Percentiles rank a stretch among this genome's conserved stretches.
Conservation (phyloP, 306 rosid species). For the Urtica urens region DNA sequence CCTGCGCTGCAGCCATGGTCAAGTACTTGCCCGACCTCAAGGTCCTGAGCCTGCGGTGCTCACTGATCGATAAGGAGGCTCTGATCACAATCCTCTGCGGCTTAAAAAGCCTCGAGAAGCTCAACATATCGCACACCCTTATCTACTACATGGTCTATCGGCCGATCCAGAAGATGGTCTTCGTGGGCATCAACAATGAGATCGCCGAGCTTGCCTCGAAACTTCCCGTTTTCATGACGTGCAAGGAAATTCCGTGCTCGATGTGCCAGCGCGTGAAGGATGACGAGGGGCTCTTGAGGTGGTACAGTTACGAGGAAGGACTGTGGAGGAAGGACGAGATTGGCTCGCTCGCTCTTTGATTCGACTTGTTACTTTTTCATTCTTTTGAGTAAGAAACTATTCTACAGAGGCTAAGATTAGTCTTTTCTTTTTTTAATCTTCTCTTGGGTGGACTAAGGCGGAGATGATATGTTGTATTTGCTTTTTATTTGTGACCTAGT, state of each 20-base stretch:
- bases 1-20: conserved; percentile 38
- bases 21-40: conserved; percentile 41
- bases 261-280: conserved; percentile 58
- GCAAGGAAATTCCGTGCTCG: conserved; percentile 52
- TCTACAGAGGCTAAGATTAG: too few relatives aligned
- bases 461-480: too few relatives aligned
- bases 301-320: conserved; percentile 75
- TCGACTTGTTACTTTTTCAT: too few relatives aligned
- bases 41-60: conserved; percentile 68
- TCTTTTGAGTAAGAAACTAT: too few relatives aligned
- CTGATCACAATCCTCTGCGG: conserved; percentile 41
- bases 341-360: conserved; percentile 41
- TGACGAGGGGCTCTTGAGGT: conserved; percentile 70
- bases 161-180: conserved; percentile 22
- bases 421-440: too few relatives aligned
- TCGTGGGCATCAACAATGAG: conserved; percentile 33
- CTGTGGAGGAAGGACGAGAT: conserved; percentile 60
- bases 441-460: too few relatives aligned
- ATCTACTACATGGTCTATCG: conserved; percentile 34
- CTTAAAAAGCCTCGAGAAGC: conserved; percentile 47
- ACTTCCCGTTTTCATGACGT: conserved; percentile 37
- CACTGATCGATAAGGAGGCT: conserved; percentile 33
- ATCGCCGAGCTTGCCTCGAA: conserved; percentile 48
- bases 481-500: too few relatives aligned
- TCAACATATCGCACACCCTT: conserved; percentile 62